Evolutionary conservation across 2,329 filamentous ascomycete genomes (phyloP).

Genomic region (Chaetomium sp.): DNA sequence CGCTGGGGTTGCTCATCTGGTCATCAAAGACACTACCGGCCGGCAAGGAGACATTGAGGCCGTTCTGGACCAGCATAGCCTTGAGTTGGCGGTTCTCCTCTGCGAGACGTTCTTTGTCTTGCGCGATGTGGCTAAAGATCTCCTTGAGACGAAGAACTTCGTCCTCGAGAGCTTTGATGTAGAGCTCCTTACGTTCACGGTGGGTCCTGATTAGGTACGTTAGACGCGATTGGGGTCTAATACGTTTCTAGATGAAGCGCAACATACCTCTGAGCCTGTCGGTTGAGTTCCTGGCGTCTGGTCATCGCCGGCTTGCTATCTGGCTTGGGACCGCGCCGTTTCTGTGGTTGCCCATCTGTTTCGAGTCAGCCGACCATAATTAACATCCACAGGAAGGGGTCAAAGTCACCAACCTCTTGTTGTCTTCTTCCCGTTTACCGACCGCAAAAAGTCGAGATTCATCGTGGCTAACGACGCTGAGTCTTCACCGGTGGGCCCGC

Average conservation of each 20-base stretch:
- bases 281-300: conserved; percentile 84
- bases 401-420: conserved; percentile 55
- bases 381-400: too few species aligned
- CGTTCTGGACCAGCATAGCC: conserved; percentile 47
- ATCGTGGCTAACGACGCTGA: conserved; percentile 38
- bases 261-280: conserved; percentile 79
- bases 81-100: conserved; percentile 76
- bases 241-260: too few species aligned
- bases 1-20: conserved; percentile 40
- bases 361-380: conserved; percentile 1
- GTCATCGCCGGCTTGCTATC: conserved; percentile 94
- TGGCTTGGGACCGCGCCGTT: conserved; percentile 88
- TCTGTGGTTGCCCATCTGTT: conserved; percentile 75
- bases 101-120: conserved; percentile 67
- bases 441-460: conserved; percentile 60
- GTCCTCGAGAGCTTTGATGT: conserved; percentile 89
- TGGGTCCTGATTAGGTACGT: conserved; percentile 61
- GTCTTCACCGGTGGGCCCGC: conserved; percentile 29
- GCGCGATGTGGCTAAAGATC: conserved; percentile 64
- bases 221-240: not conserved
- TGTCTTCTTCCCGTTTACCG: conserved; percentile 63
- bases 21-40: conserved; percentile 34
- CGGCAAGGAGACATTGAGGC: conserved; percentile 33
- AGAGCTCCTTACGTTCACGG: conserved; percentile 91
- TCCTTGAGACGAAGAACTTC: conserved; percentile 87